Base-by-base conservation (phyloP, 1,284 basidiomycete species). In the Phlebopus sp. region DNA sequence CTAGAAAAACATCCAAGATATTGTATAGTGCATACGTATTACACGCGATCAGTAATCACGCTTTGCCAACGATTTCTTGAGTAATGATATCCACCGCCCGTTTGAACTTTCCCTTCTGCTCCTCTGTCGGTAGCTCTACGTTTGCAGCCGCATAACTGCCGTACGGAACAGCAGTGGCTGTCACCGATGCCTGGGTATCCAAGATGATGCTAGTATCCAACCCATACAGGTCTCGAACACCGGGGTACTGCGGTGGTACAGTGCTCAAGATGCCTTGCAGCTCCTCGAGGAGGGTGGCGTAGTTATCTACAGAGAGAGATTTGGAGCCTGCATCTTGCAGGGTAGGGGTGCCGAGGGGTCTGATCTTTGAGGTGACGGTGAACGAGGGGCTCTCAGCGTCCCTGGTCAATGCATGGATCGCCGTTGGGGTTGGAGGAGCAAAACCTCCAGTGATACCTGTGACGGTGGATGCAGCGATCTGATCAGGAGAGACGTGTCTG, bases 391-490 rank as follows among this genome's bases (percentile, higher is more conserved):
- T 66, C 1, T 64, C 49, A 6, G 71, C 55, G 39, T 71, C 67
- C 34, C 51, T 58, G 14, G 77, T 74, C 55, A 89, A 59, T 25
- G 72, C 74, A 58, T 79, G 71, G 56, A 84, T 69, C 14, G 77
- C 78, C 37, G 67, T 68, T 4, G 84, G 82, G 6, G 72, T 81
- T 2, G 86, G 81, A 0, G 86, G 84, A 14, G 78, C 81, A 58
- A 90, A 86, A 36, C 87, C 87, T 36, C 86, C 86, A 10, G 70
- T 66, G 60, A 89, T 89, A 51, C 86, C 86, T 88, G 38, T 17
- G 42, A 19, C 25, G 27, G 13, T 13, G 8, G 25, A 29, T 15
- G 6, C 2, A 3, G 17, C 46, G 78, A 29, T 29, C 4, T 9
- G 18, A 30, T 30, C 21, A 35, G 19, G 21, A 18, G 25, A 36